Evolutionary conservation across 768 basidiomycete genomes (phyloP).

Genomic region (Grammothele lineata): DNA sequence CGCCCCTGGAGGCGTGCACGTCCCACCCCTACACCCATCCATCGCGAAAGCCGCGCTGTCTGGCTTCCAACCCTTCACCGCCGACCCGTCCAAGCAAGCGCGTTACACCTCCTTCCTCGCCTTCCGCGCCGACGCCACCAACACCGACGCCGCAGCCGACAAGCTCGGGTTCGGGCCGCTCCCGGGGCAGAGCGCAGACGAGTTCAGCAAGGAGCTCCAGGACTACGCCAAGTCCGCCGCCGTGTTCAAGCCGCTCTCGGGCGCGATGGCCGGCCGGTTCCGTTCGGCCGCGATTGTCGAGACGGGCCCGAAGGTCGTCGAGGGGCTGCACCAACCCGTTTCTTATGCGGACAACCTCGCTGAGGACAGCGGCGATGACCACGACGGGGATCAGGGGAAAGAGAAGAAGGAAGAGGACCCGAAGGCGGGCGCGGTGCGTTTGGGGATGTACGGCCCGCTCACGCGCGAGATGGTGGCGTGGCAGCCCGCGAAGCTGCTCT

Average conservation of each 20-base stretch:
- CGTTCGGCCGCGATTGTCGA: constrained; percentile 77
- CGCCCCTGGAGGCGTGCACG: constrained; percentile 31
- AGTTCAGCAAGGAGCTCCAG: constrained; percentile 75
- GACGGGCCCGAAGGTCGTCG: constrained; percentile 51
- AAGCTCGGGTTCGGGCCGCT: constrained; percentile 45
- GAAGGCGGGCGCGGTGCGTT: constrained; percentile 71
- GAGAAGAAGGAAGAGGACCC: constrained; percentile 64
- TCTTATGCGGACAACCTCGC: not conserved
- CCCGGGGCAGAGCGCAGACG: constrained; percentile 56
- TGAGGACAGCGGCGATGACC: not conserved
- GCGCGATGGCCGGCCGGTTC: constrained; percentile 94
- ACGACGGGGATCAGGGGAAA: constrained; percentile 31
- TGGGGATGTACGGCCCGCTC: constrained; percentile 88
- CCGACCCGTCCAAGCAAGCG: constrained; percentile 73
- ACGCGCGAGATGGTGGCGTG: constrained; percentile 74
- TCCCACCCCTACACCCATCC: constrained; percentile 54
- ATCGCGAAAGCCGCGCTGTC: constrained; percentile 81
- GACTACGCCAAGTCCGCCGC: constrained; percentile 86
- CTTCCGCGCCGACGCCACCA: constrained; percentile 56
- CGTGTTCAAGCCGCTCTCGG: constrained; percentile 88
- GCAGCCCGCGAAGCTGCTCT: constrained; percentile 81
- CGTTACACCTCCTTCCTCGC: constrained; percentile 82
- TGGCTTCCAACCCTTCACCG: constrained; percentile 87
- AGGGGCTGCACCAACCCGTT: constrained; percentile 63
- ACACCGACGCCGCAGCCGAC: constrained; percentile 46